Evolutionary conservation across 2,329 filamentous ascomycete species (phyloP).

Genomic region (Hypomyces rosellus): DNA sequence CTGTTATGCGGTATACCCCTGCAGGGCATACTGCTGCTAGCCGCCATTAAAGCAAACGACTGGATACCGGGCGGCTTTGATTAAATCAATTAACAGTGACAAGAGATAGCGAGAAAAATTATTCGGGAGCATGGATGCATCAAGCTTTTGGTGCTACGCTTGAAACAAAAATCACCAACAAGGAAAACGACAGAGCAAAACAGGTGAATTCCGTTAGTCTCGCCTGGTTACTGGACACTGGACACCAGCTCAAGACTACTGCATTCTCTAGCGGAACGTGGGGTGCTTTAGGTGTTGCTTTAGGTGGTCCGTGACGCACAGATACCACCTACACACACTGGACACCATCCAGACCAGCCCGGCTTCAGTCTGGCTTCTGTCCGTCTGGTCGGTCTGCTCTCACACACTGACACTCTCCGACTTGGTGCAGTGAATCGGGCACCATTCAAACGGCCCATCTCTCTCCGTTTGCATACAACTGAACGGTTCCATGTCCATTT

Average conservation of each 20-base stretch:
- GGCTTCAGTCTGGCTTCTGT: not conserved
- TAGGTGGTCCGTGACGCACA: not conserved
- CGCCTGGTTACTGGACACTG: too few relatives aligned
- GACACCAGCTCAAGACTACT: not conserved
- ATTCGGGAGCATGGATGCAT: constrained; percentile 6
- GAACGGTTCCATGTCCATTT: not conserved
- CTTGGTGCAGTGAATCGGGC: constrained; percentile 4
- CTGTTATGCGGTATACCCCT: not conserved
- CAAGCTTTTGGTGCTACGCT: not conserved
- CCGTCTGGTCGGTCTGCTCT: not conserved
- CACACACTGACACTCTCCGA: not conserved
- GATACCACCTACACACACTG: not conserved
- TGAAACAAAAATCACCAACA: too few relatives aligned
- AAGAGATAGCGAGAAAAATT: not conserved
- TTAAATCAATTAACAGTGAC: not conserved
- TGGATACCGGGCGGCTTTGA: not conserved
- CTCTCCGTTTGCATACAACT: constrained; percentile 1
- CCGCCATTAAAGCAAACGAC: constrained; percentile 9
- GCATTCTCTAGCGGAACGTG: not conserved
- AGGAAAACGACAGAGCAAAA: too few relatives aligned
- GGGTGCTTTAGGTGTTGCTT: not conserved
- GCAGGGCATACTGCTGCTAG: constrained; percentile 12
- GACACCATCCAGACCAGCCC: not conserved
- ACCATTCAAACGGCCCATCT: constrained; percentile 5
- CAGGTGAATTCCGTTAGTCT: too few relatives aligned